These are phyloP conservation scores for Colletotrichum sp. DNA, from an alignment of 2,329 filamentous ascomycete species.

Conservation along the genomic window DNA sequence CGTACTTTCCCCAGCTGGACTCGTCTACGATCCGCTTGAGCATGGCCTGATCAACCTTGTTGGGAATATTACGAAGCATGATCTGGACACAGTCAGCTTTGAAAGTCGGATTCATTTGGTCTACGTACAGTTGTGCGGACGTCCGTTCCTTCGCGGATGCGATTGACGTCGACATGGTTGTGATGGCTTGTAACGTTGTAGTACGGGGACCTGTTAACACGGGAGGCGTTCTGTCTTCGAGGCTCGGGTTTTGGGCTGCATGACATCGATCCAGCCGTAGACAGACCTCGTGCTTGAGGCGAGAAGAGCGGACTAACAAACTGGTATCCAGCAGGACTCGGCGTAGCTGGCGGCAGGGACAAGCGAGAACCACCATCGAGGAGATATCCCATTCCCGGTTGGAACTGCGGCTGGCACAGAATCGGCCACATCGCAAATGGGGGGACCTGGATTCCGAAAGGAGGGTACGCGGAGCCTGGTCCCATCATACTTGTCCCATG, in stretches of 20 bases:
- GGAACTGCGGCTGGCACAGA: constrained; percentile 34
- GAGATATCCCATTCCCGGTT: constrained; percentile 30
- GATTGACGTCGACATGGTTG: constrained; percentile 65
- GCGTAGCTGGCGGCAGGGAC: not conserved
- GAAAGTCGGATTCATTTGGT: not conserved
- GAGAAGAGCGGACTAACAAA: constrained; percentile 27
- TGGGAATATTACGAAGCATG: constrained; percentile 95
- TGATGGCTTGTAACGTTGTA: constrained; percentile 57
- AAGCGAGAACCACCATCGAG: constrained; percentile 26
- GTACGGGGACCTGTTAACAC: constrained; percentile 50
- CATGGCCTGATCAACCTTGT: constrained; percentile 80
- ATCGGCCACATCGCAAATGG: constrained; percentile 36
- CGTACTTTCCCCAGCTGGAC: constrained; percentile 81
- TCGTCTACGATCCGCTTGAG: constrained; percentile 82
- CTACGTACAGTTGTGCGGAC: constrained; percentile 74
- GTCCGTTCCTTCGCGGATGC: constrained; percentile 70
- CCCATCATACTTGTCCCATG: not conserved
- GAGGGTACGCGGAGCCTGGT: not conserved
- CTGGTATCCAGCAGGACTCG: constrained; percentile 1
- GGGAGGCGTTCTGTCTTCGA: constrained; percentile 55
- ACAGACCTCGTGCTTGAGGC: not conserved
- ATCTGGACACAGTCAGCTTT: constrained; percentile 60
- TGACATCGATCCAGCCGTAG: constrained; percentile 17
- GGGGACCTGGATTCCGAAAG: constrained; percentile 25
- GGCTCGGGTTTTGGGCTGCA: constrained; percentile 38